phyloP scores from a whole-genome alignment of 768 basidiomycete species.

The Boletus bicolor region DNA sequence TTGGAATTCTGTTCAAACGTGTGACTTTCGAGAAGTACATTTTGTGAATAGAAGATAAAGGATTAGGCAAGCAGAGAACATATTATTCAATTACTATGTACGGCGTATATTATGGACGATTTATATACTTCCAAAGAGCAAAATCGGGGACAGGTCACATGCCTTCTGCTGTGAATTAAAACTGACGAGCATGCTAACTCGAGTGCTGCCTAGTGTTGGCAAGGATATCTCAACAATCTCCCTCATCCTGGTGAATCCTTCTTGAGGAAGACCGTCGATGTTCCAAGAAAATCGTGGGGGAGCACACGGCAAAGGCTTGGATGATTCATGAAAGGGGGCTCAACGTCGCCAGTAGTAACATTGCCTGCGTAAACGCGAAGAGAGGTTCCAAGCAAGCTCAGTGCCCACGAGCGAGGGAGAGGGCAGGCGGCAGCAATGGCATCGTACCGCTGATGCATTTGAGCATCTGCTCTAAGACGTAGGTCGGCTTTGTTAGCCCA shows the following conservation, averaged over 20 bases:
- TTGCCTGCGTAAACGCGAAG: background rate
- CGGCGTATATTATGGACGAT: too few relatives aligned
- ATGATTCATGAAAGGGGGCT: background rate
- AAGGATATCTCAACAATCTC: background rate
- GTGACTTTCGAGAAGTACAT: too few relatives aligned
- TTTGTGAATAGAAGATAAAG: too few relatives aligned
- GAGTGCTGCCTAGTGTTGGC: background rate
- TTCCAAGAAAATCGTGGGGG: background rate
- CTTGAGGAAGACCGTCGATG: background rate
- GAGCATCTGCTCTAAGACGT: background rate
- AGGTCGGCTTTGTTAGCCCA: background rate
- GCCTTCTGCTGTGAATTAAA: too few relatives aligned
- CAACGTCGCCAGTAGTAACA: background rate
- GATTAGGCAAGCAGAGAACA: too few relatives aligned
- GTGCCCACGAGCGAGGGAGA: background rate
- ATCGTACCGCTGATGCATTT: background rate
- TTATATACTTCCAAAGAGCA: too few relatives aligned
- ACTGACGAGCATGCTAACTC: background rate
- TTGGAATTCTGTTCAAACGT: too few relatives aligned
- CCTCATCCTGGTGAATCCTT: background rate
- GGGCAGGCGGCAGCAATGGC: background rate
- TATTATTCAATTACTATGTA: too few relatives aligned
- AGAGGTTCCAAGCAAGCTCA: background rate
- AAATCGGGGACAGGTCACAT: too few relatives aligned
- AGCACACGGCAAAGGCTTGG: background rate